Base-by-base conservation (phyloP, 2,329 filamentous ascomycete species). In the Cladosporium oxysporum region DNA sequence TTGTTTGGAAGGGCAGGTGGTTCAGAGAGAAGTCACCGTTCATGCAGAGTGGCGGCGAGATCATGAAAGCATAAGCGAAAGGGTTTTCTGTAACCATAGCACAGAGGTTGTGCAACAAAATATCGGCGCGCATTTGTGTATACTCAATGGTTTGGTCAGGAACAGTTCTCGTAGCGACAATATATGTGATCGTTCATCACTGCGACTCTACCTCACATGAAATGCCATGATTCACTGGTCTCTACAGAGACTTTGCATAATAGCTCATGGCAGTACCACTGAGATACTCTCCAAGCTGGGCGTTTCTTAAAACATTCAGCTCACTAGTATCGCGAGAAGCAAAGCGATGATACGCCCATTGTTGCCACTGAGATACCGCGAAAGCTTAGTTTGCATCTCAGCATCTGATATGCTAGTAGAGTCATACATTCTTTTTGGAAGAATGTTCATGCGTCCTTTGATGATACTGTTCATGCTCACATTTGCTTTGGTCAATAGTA, bases 1-100 rank as follows among this genome's bases (percentile, higher is more conserved):
- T 84, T 65, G 67, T 80, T 16, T 72, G 71, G 63, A 75, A 72
- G 65, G 79, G 79, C 2, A 66, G 63, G 29, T 64, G 67, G 53
- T 70, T 79, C 28, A 68, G 78, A 23, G 70, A 67, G 50, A 69
- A 72, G 49, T 77, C 75, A 67, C 74, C 74, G 10, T 77, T 77
- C 65, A 78, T 78, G 73, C 67, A 62, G 61, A 59, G 57, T 28
- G 62, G 62, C 33, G 62, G 53, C 21, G 62, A 57, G 60, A 31
- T 63, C 16, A 44, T 55, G 49, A 63, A 44, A 55, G 16, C 28
- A 53, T 53, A 53, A n/a, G 50, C 28, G 28, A 1, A 29, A 16
- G 21, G 6, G 33, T 11, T 33, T 11, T 33, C 3, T 52, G 12
- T 52, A 52, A 28, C 23, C 29, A 12, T 4, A 29, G 49, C 26